phyloP scores from a whole-genome alignment of 2,329 filamentous ascomycete genomes.

The Hyphodiscus sp. region DNA sequence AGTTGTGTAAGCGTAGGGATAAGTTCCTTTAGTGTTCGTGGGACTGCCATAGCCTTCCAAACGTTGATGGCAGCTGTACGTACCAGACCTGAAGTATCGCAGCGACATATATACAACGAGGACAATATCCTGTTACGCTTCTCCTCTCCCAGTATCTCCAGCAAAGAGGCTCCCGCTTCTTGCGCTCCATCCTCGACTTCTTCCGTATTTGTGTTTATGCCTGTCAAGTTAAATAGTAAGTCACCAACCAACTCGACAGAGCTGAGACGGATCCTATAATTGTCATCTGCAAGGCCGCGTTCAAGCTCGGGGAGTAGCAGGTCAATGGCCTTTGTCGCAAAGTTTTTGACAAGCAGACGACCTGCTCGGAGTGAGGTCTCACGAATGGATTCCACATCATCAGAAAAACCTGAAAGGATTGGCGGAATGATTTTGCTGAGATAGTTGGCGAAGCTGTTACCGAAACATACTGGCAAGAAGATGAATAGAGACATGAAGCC shows the following conservation, averaged over 20 bases:
- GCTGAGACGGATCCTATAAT: slow-evolving; percentile 93
- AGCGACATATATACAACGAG: slow-evolving; percentile 95
- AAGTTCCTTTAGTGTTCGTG: slow-evolving; percentile 88
- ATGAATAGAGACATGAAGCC: slow-evolving; percentile 99
- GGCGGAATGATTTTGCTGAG: slow-evolving; percentile 92
- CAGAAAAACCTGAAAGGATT: slow-evolving; percentile 87
- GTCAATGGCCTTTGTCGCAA: slow-evolving; percentile 90
- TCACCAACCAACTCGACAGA: slow-evolving; percentile 97
- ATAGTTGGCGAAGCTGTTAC: slow-evolving; percentile 96
- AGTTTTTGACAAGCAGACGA: slow-evolving; percentile 94
- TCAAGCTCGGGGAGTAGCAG: slow-evolving; percentile 90
- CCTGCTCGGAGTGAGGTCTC: slow-evolving; percentile 95
- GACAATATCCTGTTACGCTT: slow-evolving; percentile 96
- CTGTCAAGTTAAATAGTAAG: slow-evolving; percentile 93
- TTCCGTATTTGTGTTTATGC: slow-evolving; percentile 75
- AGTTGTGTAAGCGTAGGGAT: slow-evolving; percentile 92
- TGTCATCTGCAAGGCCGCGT: slow-evolving; percentile 94
- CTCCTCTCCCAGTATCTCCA: slow-evolving; percentile 91
- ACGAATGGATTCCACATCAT: slow-evolving; percentile 92
- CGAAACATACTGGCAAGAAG: slow-evolving; percentile 97
- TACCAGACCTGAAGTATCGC: slow-evolving; percentile 89
- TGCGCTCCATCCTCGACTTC: slow-evolving; percentile 73
- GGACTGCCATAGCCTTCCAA: slow-evolving; percentile 95
- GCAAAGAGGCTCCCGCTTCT: slow-evolving; percentile 86
- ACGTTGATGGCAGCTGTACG: slow-evolving; percentile 84